Conservation (phyloP, 1,139 yeast species). For the Candida frijolesensis region DNA sequence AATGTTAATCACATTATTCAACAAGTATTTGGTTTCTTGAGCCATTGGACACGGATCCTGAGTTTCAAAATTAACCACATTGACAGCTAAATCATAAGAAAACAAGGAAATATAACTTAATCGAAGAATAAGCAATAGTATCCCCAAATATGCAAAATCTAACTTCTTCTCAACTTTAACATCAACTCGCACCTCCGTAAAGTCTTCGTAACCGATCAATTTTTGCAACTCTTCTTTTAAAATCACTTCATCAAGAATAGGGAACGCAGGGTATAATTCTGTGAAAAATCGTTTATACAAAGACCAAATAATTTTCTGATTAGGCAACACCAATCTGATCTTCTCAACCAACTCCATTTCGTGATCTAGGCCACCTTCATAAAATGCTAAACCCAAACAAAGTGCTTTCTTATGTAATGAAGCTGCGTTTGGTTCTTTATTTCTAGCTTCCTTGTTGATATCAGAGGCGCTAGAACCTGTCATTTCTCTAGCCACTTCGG, state of each 20-base stretch:
- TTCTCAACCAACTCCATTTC: constrained; percentile 30
- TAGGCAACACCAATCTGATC: constrained; percentile 47
- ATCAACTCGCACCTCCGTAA: constrained; percentile 15
- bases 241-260: constrained; percentile 47
- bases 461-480: neutral
- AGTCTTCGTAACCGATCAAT: constrained; percentile 26
- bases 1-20: constrained; percentile 32
- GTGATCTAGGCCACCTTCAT: constrained; percentile 34
- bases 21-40: constrained; percentile 27
- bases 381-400: constrained; percentile 32
- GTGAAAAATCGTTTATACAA: constrained; percentile 47
- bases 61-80: constrained; percentile 28
- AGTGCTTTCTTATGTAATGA: constrained; percentile 26
- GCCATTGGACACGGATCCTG: constrained; percentile 25
- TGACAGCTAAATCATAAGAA: constrained; percentile 32
- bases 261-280: constrained; percentile 46
- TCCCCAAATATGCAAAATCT: constrained; percentile 38
- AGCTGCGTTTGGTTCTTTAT: constrained; percentile 10
- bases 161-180: constrained; percentile 28
- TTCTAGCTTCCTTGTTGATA: neutral
- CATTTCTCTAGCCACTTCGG: neutral
- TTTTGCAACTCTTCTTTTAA: constrained; percentile 22
- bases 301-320: constrained; percentile 45
- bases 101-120: constrained; percentile 34
- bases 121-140: constrained; percentile 29